These are phyloP conservation scores for Heritiera fomes DNA, from an alignment of 345 rosid genomes.

Conservation along the genomic window DNA sequence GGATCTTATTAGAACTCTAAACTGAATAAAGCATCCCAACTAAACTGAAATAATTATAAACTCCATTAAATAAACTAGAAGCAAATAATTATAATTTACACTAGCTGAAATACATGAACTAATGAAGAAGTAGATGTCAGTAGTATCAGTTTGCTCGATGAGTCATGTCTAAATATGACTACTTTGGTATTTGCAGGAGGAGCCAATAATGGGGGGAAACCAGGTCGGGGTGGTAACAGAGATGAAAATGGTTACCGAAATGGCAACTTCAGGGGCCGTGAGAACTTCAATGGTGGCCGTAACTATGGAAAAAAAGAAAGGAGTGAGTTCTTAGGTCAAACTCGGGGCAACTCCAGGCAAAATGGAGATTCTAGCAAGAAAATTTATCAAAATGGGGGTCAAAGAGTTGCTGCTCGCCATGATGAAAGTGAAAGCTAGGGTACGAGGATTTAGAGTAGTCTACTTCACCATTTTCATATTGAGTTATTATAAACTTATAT, in stretches of 20 bases:
- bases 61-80: neutral
- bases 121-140: neutral
- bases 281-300: slow-evolving; percentile 23
- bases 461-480: too few species aligned
- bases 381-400: slow-evolving; percentile 30
- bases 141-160: neutral
- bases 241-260: slow-evolving; percentile 57
- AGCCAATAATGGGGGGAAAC: slow-evolving; percentile 38
- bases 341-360: slow-evolving; percentile 26
- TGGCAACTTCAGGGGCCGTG: slow-evolving; percentile 52
- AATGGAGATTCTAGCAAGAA: slow-evolving; percentile 35
- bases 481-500: neutral
- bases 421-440: slow-evolving; percentile 4
- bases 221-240: slow-evolving; percentile 49
- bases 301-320: too few species aligned
- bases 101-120: too few species aligned
- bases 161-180: neutral
- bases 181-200: slow-evolving; percentile 35
- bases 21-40: neutral
- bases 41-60: too few species aligned
- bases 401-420: slow-evolving; percentile 18
- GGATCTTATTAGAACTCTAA: neutral
- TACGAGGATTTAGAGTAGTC: too few species aligned
- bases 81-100: too few species aligned
- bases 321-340: neutral